Percentiles rank a stretch among this genome's conserved stretches.
phyloP scores from a whole-genome alignment of 139 green algal genomes.

The Haematococcus lacustris region DNA sequence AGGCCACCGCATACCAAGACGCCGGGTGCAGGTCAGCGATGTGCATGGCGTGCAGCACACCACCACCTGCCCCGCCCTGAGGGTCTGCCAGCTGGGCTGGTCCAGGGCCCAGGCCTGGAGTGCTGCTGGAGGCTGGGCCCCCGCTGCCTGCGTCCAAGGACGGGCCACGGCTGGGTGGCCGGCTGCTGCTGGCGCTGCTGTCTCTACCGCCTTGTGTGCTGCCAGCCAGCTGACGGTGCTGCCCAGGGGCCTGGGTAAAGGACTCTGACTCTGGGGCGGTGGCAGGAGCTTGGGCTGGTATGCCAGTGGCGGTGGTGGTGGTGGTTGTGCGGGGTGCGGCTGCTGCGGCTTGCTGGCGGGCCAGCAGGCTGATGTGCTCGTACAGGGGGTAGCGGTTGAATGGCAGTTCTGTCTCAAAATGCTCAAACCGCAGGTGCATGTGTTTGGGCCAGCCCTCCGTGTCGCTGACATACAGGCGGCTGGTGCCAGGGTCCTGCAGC shows the following conservation, averaged over 20 bases:
- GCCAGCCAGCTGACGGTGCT: no score
- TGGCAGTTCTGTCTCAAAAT: conserved; percentile 58
- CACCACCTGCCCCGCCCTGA: neutral
- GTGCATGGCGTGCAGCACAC: conserved; percentile 36
- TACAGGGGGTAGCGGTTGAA: conserved; percentile 56
- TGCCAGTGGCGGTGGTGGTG: conserved; percentile 10
- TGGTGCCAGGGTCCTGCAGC: conserved; percentile 21
- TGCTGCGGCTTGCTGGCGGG: conserved; percentile 10
- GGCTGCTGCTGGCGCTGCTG: conserved; percentile 5
- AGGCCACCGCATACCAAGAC: conserved; percentile 77
- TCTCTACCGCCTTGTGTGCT: no score
- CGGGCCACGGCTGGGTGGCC: neutral
- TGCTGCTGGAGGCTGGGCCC: neutral
- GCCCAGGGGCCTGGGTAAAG: no score
- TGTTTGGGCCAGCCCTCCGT: conserved; percentile 54
- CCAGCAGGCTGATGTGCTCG: conserved; percentile 46
- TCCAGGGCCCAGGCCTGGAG: neutral
- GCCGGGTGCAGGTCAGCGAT: conserved; percentile 70
- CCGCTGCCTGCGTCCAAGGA: no score
- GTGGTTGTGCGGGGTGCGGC: no score
- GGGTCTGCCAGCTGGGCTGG: neutral
- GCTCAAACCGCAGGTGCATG: conserved; percentile 57
- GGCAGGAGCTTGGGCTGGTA: neutral
- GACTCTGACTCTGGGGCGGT: neutral
- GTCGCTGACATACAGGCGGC: conserved; percentile 36